Evolutionary conservation across 2,329 filamentous ascomycete genomes (phyloP), one percentile per base, ranked within the genome.

Genomic region (Cytospora piceae): DNA sequence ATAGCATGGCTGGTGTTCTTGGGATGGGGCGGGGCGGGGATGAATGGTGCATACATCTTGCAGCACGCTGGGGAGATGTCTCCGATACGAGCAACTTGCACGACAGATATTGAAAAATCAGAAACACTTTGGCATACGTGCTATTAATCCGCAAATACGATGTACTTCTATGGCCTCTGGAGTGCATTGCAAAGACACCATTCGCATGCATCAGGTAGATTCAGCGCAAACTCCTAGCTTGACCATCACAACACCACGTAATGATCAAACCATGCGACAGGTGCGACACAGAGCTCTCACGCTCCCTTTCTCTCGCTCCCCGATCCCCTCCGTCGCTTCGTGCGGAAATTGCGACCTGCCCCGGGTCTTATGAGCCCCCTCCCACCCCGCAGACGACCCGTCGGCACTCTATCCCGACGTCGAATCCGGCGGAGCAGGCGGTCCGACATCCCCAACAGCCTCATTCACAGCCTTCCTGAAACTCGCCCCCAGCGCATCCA

Each of bases 381-480:
- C 22, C 20, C 24, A n/a, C 39, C 29, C 37, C 22, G 39, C 15
- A 49, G 8, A 31, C 29, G 53, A 51, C 5, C 22, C 42, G 24
- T 57, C 42, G 37, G 0, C 42, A 22, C 39, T 20, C 39, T 63
- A 63, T 15, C 8, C 27, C 42, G 34, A 49, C n/a, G n/a, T 49
- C n/a, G 46, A 22, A 14, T 4, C n/a, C n/a, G 46, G 22, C n/a
- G 61, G 15, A 31, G 53, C 29, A 6, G 60, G 27, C 37, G 59
- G 64, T 5, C 42, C 60, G 32, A 63, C 66, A 17, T 68, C 37
- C 15, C 60, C 64, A 8, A 64, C 53, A 34, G 56, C 54, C 34
- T 49, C 65, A 22, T 56, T 61, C 9, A 68, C 67, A 2, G 61
- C n/a, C 8, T 58, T 54, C 27, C 58, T 52, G 51, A 67, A 67